These are phyloP conservation scores for Pseudogymnoascus sp. DNA, from an alignment of 2,329 filamentous ascomycete species.

Conservation along the genomic window DNA sequence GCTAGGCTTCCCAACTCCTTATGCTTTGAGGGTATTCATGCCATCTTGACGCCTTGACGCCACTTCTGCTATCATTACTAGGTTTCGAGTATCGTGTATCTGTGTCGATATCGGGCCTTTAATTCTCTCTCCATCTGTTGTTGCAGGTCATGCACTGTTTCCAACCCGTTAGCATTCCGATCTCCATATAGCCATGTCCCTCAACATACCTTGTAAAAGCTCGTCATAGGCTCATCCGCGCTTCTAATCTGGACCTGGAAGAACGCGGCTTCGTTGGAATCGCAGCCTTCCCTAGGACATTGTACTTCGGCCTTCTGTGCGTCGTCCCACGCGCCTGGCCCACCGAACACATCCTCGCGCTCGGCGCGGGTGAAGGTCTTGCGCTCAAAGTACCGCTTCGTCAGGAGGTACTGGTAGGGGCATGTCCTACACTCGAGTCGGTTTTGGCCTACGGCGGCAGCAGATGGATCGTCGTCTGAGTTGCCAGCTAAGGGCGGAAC, in stretches of 20 bases:
- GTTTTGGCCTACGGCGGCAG: constrained; percentile 47
- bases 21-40: background rate
- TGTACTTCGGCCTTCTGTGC: constrained; percentile 77
- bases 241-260: constrained; percentile 96
- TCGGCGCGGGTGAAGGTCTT: constrained; percentile 76
- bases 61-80: background rate
- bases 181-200: constrained; percentile 12
- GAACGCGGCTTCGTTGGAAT: constrained; percentile 80
- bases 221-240: constrained; percentile 98
- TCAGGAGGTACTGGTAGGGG: constrained; percentile 82
- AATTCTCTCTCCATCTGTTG: constrained; percentile 61
- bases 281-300: constrained; percentile 75
- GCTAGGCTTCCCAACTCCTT: background rate
- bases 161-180: constrained; percentile 19
- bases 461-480: constrained; percentile 15
- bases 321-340: constrained; percentile 82
- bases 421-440: constrained; percentile 93
- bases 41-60: background rate
- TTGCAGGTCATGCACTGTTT: constrained; percentile 59
- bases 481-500: constrained; percentile 31
- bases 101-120: background rate
- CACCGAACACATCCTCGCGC: constrained; percentile 84
- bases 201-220: constrained; percentile 71
- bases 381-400: constrained; percentile 71
- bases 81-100: background rate